Percentiles rank a stretch among this genome's conserved stretches.
phyloP scores from a whole-genome alignment of 495 filamentous ascomycete genomes.

The Penicillium odoratum region DNA sequence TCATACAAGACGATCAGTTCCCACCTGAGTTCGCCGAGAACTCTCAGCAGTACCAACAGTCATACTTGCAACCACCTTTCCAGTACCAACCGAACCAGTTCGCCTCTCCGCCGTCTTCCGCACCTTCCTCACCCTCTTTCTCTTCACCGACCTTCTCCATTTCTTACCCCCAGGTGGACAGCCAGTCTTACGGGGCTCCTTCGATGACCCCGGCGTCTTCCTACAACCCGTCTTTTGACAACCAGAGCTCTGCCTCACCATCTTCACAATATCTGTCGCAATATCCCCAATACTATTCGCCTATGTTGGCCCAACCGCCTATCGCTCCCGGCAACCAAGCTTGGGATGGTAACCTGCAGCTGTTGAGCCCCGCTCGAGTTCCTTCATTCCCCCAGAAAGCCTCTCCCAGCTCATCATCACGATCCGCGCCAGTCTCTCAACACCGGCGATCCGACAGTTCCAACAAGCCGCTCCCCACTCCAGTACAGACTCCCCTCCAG shows the following conservation, averaged over 20 bases:
- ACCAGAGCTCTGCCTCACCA: conserved; percentile 36
- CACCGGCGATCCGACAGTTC: conserved; percentile 36
- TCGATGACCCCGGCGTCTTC: conserved; percentile 50
- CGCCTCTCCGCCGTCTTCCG: conserved; percentile 44
- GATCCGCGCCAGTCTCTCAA: conserved; percentile 26
- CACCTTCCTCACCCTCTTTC: conserved; percentile 41
- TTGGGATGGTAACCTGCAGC: conserved; percentile 45
- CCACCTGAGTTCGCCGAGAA: conserved; percentile 38
- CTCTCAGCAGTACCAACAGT: conserved; percentile 29
- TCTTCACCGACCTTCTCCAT: conserved; percentile 45
- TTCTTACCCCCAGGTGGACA: conserved; percentile 34
- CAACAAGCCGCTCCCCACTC: conserved; percentile 50
- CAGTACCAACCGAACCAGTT: conserved; percentile 36
- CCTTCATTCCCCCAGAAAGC: conserved; percentile 40
- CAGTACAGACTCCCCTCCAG: conserved; percentile 46
- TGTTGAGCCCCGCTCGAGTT: conserved; percentile 40
- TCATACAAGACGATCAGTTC: conserved; percentile 49
- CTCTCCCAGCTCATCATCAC: conserved; percentile 34
- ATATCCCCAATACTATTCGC: conserved; percentile 37
- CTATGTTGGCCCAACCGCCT: conserved; percentile 47
- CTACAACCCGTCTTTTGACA: conserved; percentile 44
- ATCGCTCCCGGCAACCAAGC: conserved; percentile 37
- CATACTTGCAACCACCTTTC: conserved; percentile 40
- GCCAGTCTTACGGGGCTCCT: conserved; percentile 42
- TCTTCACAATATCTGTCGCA: conserved; percentile 30